Base-by-base conservation (phyloP, 75 land plant species). In the Isoetes taiwanensis region DNA sequence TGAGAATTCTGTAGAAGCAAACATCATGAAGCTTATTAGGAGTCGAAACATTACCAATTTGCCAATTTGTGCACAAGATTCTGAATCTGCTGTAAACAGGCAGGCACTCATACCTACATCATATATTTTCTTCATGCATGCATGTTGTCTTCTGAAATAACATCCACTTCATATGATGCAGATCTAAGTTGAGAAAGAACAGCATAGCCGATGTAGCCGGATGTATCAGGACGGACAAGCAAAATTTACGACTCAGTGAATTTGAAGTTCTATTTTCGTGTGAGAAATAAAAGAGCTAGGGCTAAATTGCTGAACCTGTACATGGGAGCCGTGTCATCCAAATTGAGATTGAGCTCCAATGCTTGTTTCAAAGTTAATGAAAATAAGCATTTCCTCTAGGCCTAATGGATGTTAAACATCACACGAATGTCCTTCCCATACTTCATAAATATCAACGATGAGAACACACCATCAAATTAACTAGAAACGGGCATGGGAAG, bases 161-260 rank as follows among this genome's bases (percentile, higher is more conserved):
- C 39, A 14, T 56, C 53, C 12, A 5, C 41, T 37, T 23, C 19
- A 23, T 26, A 26, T 59, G 12, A 50, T 42, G 63, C 53, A 25
- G 53, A 28, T 23, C 57, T 30, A 63, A 63, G 34, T 42, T 34
- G 8, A 54, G 72, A n/a, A 69, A 64, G 32, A 46, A 55, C 37
- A 64, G 52, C 21, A 38, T 63, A 14, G 61, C 52, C 2, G 74
- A 71, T 60, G 74, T 71, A 32, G 74, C 74, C 0, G 74, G 74
- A 19, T 71, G 74, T 52, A 71, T 71, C 16, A 59, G 74, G 46
- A 68, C 74, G 12, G 74, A 71, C 35, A 71, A 71, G 30, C 74
- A 71, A 69, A 71, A 71, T 29, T 39, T 71, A 5, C 58, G 74
- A 25, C 64, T 71, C 21, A 71, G 58, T 28, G 74, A 71, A 38